phyloP scores from a whole-genome alignment of 2,329 filamentous ascomycete genomes.

The Plenodomus lindquistii region DNA sequence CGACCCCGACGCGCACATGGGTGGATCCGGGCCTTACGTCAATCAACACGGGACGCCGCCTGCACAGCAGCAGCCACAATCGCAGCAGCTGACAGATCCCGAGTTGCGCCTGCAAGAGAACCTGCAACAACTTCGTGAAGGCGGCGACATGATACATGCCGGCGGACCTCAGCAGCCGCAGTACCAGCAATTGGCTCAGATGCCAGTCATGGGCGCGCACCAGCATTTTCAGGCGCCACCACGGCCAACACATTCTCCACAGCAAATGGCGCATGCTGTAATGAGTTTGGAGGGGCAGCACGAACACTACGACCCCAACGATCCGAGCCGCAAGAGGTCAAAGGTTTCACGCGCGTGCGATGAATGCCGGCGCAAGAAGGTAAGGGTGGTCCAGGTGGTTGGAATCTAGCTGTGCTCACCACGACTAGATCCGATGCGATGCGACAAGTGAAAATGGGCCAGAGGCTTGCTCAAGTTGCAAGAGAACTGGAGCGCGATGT shows the following conservation, averaged over 20 bases:
- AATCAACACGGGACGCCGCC: constrained; percentile 43
- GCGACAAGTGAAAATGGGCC: constrained; percentile 47
- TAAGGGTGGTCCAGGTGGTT: constrained; percentile 14
- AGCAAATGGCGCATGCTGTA: constrained; percentile 46
- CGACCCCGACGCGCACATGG: constrained; percentile 41
- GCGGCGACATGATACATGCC: constrained; percentile 37
- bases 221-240: constrained; percentile 41
- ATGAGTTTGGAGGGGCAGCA: constrained; percentile 44
- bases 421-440: constrained; percentile 44
- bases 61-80: constrained; percentile 36
- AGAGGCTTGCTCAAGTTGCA: constrained; percentile 47
- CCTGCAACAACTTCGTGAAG: constrained; percentile 39
- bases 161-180: constrained; percentile 31
- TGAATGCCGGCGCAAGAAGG: constrained; percentile 48
- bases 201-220: constrained; percentile 33
- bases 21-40: constrained; percentile 39
- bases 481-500: constrained; percentile 45
- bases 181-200: constrained; percentile 31
- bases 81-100: constrained; percentile 36
- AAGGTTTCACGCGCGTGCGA: constrained; percentile 50
- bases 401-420: constrained; percentile 16
- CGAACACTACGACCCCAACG: constrained; percentile 40
- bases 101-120: constrained; percentile 42
- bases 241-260: constrained; percentile 43
- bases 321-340: constrained; percentile 43